These are phyloP conservation scores for Cordia subcordata DNA, from an alignment of 257 asterid genomes.

Conservation along the genomic window DNA sequence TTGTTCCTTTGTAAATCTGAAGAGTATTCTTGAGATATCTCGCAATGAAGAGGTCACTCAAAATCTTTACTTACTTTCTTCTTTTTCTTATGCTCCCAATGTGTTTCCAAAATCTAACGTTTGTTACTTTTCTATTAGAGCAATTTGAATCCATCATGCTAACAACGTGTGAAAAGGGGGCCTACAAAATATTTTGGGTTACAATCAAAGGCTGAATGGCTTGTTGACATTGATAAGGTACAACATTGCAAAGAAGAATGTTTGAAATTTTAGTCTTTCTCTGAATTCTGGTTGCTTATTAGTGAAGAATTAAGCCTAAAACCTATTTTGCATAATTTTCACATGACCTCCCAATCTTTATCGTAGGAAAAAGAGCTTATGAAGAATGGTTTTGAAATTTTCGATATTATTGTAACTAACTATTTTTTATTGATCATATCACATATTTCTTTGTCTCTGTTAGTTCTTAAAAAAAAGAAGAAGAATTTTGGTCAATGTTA, in stretches of 20 bases:
- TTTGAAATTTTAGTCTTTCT: background rate
- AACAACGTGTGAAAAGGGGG: slow-evolving; percentile 79
- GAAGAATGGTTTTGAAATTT: background rate
- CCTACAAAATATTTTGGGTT: slow-evolving; percentile 81
- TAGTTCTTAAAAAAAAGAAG: no score
- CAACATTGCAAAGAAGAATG: background rate
- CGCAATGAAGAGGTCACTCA: slow-evolving; percentile 71
- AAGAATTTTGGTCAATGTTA: no score
- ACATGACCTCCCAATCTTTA: no score
- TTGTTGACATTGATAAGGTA: slow-evolving; percentile 77
- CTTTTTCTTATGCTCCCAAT: background rate
- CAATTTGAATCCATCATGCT: slow-evolving; percentile 82
- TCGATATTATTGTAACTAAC: background rate
- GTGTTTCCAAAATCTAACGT: slow-evolving; percentile 6
- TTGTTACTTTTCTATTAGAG: slow-evolving; percentile 14
- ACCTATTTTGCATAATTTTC: no score
- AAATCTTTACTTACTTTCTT: slow-evolving; percentile 7
- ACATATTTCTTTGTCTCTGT: no score
- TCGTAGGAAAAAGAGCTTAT: background rate
- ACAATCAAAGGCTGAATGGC: slow-evolving; percentile 43
- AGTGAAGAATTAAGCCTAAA: background rate
- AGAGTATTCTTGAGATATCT: slow-evolving; percentile 60
- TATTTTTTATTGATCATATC: background rate
- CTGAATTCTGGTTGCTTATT: background rate
- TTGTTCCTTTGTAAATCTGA: slow-evolving; percentile 57